Evolutionary conservation across 208 protist genomes (phyloP), one percentile per base, ranked within the genome.

Genomic region (Trypanosoma cruzi): DNA sequence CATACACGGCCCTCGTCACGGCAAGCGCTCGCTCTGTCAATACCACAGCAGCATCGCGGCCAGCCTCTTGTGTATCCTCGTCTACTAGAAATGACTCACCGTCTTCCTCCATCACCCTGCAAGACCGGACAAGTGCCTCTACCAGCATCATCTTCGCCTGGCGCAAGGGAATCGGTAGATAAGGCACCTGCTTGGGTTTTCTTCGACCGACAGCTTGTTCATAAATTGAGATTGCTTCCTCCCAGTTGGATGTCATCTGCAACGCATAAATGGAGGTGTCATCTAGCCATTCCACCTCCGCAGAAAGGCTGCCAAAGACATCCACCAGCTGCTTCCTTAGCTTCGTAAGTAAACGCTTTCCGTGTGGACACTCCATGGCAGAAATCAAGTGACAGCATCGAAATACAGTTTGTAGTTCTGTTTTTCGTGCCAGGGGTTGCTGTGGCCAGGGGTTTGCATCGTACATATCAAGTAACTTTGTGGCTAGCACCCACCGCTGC

Each of bases 361-460:
- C 57, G 26, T 48, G 4, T 24, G 31, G 22, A 6, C 16, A 24
- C 37, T 61, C 32, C 11, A 61, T 64, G 8, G 71, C 71, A 0
- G 77, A 62, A 26, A 92, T 84, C 31, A 92, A 72, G 55, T 90
- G 81, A 58, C 79, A 89, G 62, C 85, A 95, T 52, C 88, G 85
- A 55, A 93, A 93, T 5, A 96, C 74, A 0, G 84, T 90, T 63
- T 90, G 84, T 24, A 96, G 76, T 73, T 96, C 90, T 13, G 79
- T 55, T 59, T 90, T 86, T 1, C 90, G 76, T 24, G 76, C 79
- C 22, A 84, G 57, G 29, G 84, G 83, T 50, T 96, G 74, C 75
- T 93, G 86, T 14, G 80, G 83, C 84, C 87, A 96, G 0, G 74
- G 59, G 66, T 82, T 90, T 48, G 72, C 80, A 68, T 96, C 87